A percentile compares a stretch with the other conserved stretches of the same genome.
Evolutionary conservation across 2,329 filamentous ascomycete genomes (phyloP).

Genomic region (Pezicula radicicola): DNA sequence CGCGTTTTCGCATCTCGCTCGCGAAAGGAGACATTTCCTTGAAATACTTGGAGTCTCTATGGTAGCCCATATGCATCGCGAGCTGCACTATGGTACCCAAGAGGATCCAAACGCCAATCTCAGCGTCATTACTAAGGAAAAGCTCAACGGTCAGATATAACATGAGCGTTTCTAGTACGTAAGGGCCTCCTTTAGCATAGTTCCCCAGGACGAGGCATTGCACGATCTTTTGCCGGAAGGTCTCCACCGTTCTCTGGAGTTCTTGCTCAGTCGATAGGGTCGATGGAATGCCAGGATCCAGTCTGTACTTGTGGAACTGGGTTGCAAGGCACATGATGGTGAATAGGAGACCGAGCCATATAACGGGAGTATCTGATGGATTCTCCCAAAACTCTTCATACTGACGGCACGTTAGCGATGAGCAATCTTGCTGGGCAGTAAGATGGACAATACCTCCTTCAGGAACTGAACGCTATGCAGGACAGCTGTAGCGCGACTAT

Average conservation of each 20-base stretch:
- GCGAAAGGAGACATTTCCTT: conserved; percentile 46
- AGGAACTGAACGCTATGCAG: conserved; percentile 49
- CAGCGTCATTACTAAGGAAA: conserved; percentile 43
- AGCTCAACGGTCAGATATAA: conserved; percentile 51
- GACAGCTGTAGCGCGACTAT: conserved; percentile 35
- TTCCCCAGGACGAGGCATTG: conserved; percentile 46
- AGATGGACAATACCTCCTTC: conserved; percentile 28
- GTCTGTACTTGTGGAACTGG: conserved; percentile 29
- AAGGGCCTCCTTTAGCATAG: conserved; percentile 44
- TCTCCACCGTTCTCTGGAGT: conserved; percentile 33
- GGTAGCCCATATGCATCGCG: conserved; percentile 55
- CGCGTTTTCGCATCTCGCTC: conserved; percentile 59
- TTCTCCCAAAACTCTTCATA: conserved; percentile 21
- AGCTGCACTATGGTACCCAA: conserved; percentile 46
- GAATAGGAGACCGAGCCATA: conserved; percentile 49
- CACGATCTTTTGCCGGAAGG: conserved; percentile 46
- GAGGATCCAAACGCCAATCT: conserved; percentile 51
- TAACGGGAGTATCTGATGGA: conserved; percentile 28
- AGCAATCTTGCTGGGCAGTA: background rate
- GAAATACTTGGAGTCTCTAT: conserved; percentile 46
- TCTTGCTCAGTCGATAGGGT: conserved; percentile 8
- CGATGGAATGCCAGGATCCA: background rate
- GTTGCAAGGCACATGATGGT: conserved; percentile 12
- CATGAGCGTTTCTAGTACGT: conserved; percentile 46
- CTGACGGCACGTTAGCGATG: conserved; percentile 6